Base-by-base conservation (phyloP, 2,329 filamentous ascomycete genomes). In the Alternaria alternata region DNA sequence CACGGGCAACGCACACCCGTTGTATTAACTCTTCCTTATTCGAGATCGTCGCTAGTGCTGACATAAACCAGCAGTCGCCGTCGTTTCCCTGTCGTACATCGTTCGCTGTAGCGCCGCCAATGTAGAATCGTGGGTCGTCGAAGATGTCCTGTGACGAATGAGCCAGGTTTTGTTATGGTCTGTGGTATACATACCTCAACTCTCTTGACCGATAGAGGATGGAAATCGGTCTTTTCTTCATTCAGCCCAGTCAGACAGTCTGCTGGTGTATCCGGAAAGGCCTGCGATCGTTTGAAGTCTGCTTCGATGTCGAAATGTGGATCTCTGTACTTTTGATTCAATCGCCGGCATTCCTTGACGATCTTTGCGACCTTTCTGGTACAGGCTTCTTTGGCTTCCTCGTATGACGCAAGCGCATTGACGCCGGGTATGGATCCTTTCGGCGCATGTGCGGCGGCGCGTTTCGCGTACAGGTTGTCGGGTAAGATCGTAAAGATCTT, bases 1-100 rank as follows among this genome's bases (percentile, higher is more conserved):
- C 87, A 12, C 87, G 85, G 5, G 87, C 89, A 48, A 95, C 89
- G 65, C 91, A 95, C 8, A 93, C 82, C 54, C 82, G 85, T 75
- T 93, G 88, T 54, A 95, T 91, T 62, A 94, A 77, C 0, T 86
- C 88, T 20, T 86, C 80, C 76, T 91, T 91, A 72, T 92, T 92
- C 66, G 88, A 89, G 62, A 96, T 84, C 0, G 91, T 92, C 62
- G 89, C 92, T 42, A 96, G 78, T 1, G 91, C 91, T 7, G 93
- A 90, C 81, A 96, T 88, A 58, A 95, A 87, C 92, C 92, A 96
- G 76, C 93, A 96, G 73, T 96, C 91, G 2, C 92, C 92, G 63
- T 90, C 88, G 8, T 86, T 84, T 2, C 92, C 92, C 75, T 95
- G 92, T 32, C 90, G 86, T 20, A 96, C 89, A 76, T 96, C 92